Evolutionary conservation across 148 eudicot genomes (phyloP), one percentile per base, ranked within the genome.

Genomic region (Polygonum maritimum): DNA sequence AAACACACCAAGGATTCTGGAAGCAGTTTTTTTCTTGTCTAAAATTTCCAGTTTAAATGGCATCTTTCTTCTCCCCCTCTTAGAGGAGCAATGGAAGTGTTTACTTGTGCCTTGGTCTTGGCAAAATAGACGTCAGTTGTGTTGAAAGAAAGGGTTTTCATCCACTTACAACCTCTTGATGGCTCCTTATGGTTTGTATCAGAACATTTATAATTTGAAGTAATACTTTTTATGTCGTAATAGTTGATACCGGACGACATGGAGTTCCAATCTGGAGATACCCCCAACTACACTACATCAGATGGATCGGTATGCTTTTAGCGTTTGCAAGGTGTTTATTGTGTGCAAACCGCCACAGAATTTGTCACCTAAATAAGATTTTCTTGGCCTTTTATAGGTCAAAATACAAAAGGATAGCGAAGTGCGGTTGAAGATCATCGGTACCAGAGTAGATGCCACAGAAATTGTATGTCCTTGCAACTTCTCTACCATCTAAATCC

Each of bases 231-330:
- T 6, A 67, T 26, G 31, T 26, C 1, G 44, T 75, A 79, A 55
- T 62, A 94, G 98, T 80, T 94, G 81, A 94, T 94, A 82, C 98
- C 98, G 0, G 98, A 94, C 86, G 98, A 94, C 82, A 90, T 94
- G 98, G 97, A 94, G 82, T 94, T 94, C 77, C 98, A 94, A 75
- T 85, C 98, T 52, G 97, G 96, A 45, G 98, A 94, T 79, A 82
- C 85, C 69, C 96, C 98, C 14, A 89, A 92, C 70, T 94, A 94
- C 75, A 92, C 96, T 5, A 94, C 98, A 52, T 89, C 96, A 19
- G 97, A 94, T 84, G 96, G 96, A 83, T 90, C 98, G 19, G 98
- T 94, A 90, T 60, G 97, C 81, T 81, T 33, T 36, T 49, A 63
- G 16, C 21, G 48, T 74, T 60, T 76, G 70, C 5, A 67, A 35